Percentiles rank a stretch among this genome's conserved stretches.
phyloP scores from a whole-genome alignment of 2,329 filamentous ascomycete genomes.

The Fusarium brachygibbosum region DNA sequence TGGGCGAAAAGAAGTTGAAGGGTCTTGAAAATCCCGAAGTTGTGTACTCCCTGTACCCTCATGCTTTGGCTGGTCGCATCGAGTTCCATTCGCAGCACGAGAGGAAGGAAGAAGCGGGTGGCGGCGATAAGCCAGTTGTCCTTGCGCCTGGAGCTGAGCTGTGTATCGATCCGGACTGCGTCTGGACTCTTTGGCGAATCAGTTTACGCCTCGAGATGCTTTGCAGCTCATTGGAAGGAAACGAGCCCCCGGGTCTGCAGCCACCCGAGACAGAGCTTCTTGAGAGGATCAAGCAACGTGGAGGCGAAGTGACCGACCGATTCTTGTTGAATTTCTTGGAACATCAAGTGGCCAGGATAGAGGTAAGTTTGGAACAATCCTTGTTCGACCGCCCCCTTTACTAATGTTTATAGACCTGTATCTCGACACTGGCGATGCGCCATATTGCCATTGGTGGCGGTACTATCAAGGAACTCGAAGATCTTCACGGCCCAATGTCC shows the following conservation, averaged over 20 bases:
- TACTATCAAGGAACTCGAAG: slow-evolving; percentile 71
- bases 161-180: slow-evolving; percentile 82
- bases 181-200: slow-evolving; percentile 92
- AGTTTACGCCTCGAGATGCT: slow-evolving; percentile 92
- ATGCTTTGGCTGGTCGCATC: slow-evolving; percentile 84
- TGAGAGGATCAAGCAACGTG: slow-evolving; percentile 74
- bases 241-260: slow-evolving; percentile 73
- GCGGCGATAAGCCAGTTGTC: slow-evolving; percentile 69
- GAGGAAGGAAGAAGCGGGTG: slow-evolving; percentile 57
- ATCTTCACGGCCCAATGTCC: slow-evolving; percentile 82
- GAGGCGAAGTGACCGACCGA: slow-evolving; percentile 88
- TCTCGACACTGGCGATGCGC: slow-evolving; percentile 82
- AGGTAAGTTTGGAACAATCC: slow-evolving; percentile 85
- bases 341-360: slow-evolving; percentile 94
- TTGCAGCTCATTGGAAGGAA: slow-evolving; percentile 86
- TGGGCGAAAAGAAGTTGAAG: slow-evolving; percentile 95
- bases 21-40: slow-evolving; percentile 97
- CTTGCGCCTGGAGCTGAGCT: slow-evolving; percentile 76
- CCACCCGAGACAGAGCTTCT: slow-evolving; percentile 86
- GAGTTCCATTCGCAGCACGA: slow-evolving; percentile 72
- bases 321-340: slow-evolving; percentile 92
- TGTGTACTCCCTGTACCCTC: slow-evolving; percentile 95
- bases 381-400: background rate
- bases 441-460: slow-evolving; percentile 81
- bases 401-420: slow-evolving; percentile 74